phyloP scores from a whole-genome alignment of 352 stramenopile genomes.

The Halophytophthora batemanensis region DNA sequence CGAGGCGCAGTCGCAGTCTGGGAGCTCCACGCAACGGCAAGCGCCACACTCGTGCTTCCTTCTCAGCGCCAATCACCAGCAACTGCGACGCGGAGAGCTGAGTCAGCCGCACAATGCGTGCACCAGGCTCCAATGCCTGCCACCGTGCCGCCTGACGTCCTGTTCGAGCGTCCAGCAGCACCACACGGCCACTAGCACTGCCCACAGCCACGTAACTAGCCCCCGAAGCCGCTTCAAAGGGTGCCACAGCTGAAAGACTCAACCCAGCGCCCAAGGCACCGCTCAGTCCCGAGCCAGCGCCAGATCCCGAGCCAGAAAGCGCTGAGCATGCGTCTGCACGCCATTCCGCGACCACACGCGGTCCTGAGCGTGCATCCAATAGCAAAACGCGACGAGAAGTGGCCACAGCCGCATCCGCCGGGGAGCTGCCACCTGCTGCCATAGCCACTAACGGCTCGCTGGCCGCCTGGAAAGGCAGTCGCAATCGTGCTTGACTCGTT shows the following conservation, averaged over 20 bases:
- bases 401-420: constrained; percentile 50
- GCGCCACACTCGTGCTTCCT: constrained; percentile 66
- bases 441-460: constrained; percentile 47
- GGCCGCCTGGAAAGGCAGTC: constrained; percentile 42
- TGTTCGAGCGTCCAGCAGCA: constrained; percentile 55
- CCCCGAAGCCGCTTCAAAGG: constrained; percentile 27
- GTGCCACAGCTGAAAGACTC: constrained; percentile 35
- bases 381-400: constrained; percentile 43
- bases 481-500: constrained; percentile 55
- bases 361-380: constrained; percentile 41
- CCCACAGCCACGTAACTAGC: constrained; percentile 37
- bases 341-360: constrained; percentile 64
- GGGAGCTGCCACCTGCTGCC: constrained; percentile 9
- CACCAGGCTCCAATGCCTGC: constrained; percentile 47
- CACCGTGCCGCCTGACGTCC: constrained; percentile 43
- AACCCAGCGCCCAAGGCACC: constrained; percentile 6
- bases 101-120: constrained; percentile 42
- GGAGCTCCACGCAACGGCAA: constrained; percentile 26
- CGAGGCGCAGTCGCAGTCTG: constrained; percentile 45
- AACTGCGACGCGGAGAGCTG: constrained; percentile 58
- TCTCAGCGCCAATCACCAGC: constrained; percentile 58
- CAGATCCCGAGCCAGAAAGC: constrained; percentile 14
- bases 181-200: constrained; percentile 35
- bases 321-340: constrained; percentile 40
- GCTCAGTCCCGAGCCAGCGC: too few relatives aligned